Evolutionary conservation across 345 rosid species (phyloP).

Genomic region (Lepidium didymum): DNA sequence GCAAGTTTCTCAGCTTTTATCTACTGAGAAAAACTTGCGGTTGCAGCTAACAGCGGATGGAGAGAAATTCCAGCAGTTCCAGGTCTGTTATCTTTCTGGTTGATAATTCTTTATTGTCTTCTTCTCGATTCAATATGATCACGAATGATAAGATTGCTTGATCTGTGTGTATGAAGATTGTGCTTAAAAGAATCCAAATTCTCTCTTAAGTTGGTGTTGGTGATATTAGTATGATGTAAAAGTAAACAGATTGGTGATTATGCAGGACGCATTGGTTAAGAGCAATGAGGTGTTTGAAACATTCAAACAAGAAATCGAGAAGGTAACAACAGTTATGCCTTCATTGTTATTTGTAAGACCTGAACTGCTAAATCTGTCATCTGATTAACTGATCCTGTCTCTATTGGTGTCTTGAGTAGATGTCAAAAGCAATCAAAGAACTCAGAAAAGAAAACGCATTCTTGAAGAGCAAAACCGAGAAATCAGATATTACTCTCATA

Average conservation of each 20-base stretch:
- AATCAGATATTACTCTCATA: slow-evolving; percentile 62
- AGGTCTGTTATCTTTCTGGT: slow-evolving; percentile 39
- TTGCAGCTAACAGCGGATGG: slow-evolving; percentile 85
- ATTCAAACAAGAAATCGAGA: slow-evolving; percentile 89
- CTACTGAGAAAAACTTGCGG: slow-evolving; percentile 83
- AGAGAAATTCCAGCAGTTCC: slow-evolving; percentile 90
- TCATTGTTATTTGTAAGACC: neutral
- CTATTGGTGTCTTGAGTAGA: slow-evolving; percentile 33
- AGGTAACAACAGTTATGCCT: slow-evolving; percentile 35
- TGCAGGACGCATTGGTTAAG: slow-evolving; percentile 88
- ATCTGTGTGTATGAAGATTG: neutral
- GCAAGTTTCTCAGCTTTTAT: slow-evolving; percentile 74
- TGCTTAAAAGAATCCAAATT: neutral
- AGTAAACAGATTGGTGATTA: neutral
- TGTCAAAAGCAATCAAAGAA: slow-evolving; percentile 85
- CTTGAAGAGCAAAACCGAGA: slow-evolving; percentile 85
- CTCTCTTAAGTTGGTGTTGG: neutral
- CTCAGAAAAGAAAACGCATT: slow-evolving; percentile 78
- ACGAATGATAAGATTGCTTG: neutral
- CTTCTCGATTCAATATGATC: neutral
- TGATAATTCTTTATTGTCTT: neutral
- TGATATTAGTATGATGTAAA: neutral
- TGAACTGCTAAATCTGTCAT: neutral
- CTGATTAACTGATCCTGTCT: neutral
- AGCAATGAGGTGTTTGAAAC: slow-evolving; percentile 95